A percentile compares a stretch with the other conserved stretches of the same genome.
Conservation (phyloP, 176 grass and related monocot genomes). For the Puccinellia tenuiflora region DNA sequence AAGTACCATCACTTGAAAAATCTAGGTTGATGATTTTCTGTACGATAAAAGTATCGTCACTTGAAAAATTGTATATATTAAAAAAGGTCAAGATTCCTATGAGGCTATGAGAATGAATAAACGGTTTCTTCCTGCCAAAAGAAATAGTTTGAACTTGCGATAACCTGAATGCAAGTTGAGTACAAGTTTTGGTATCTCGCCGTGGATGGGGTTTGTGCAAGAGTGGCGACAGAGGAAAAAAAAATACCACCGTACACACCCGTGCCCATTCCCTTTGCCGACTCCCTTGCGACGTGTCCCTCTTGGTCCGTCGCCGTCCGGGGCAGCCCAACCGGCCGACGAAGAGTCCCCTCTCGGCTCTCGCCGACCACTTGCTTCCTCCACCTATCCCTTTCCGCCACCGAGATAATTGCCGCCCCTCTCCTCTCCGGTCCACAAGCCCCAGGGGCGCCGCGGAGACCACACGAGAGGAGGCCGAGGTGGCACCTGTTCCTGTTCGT, state of each 20-base stretch:
- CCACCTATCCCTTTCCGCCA: slow-evolving; percentile 12
- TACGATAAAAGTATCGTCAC: too few relatives aligned
- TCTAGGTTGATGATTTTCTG: too few relatives aligned
- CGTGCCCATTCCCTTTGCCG: not conserved
- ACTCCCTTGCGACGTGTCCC: not conserved
- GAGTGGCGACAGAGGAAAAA: not conserved
- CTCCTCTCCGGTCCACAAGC: not conserved
- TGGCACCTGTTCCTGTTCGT: not conserved
- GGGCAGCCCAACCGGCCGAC: slow-evolving; percentile 1
- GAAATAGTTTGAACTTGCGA: too few relatives aligned
- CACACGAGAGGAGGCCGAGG: not conserved
- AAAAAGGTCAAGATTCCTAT: too few relatives aligned
- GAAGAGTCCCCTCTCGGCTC: not conserved
- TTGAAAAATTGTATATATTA: too few relatives aligned
- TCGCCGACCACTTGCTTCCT: not conserved
- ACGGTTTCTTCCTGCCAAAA: too few relatives aligned
- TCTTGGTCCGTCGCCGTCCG: not conserved
- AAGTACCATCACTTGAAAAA: too few relatives aligned
- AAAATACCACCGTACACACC: not conserved
- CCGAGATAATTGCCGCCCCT: not conserved
- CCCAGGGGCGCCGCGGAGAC: slow-evolving; percentile 5
- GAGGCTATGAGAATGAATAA: too few relatives aligned
- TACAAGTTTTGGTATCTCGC: too few relatives aligned
- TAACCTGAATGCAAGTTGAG: too few relatives aligned
- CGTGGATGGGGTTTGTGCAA: not conserved